Percentiles rank a stretch among this genome's conserved stretches.
Evolutionary conservation across 2,329 filamentous ascomycete species (phyloP).

Genomic region (Xylaria polymorpha): DNA sequence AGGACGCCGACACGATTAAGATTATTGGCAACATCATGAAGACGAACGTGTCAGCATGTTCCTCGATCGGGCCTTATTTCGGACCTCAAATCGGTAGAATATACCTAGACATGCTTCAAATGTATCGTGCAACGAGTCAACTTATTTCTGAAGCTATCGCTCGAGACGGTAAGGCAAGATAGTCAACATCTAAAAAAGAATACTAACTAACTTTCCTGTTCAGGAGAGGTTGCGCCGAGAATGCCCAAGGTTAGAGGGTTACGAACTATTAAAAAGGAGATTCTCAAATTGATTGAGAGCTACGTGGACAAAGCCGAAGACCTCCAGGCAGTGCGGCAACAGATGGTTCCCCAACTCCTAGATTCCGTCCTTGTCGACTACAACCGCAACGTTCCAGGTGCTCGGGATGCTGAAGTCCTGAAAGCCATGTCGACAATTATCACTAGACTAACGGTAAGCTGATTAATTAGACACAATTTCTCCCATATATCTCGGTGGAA

Average conservation of each 20-base stretch:
- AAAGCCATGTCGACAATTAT: conserved; percentile 99
- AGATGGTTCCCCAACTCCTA: conserved; percentile 94
- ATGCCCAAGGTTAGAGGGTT: conserved; percentile 96
- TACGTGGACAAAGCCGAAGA: conserved; percentile 99
- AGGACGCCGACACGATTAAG: conserved; percentile 96
- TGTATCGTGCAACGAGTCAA: conserved; percentile 97
- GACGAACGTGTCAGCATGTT: conserved; percentile 98
- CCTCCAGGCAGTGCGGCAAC: conserved; percentile 88
- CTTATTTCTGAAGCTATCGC: conserved; percentile 94
- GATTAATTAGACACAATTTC: conserved; percentile 48
- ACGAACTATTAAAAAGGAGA: conserved; percentile 99
- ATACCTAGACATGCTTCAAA: conserved; percentile 98
- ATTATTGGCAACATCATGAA: conserved; percentile 99
- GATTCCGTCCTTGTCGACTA: conserved; percentile 96
- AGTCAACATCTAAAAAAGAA: conserved; percentile 7
- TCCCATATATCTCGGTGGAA: not conserved
- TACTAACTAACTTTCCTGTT: conserved; percentile 51
- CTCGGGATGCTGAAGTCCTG: conserved; percentile 94
- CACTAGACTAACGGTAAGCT: conserved; percentile 91
- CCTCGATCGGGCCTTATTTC: conserved; percentile 96
- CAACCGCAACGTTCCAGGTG: conserved; percentile 95
- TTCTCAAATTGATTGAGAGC: conserved; percentile 96
- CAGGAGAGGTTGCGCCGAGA: conserved; percentile 92
- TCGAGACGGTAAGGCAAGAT: conserved; percentile 72
- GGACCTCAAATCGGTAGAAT: conserved; percentile 98